Conservation (phyloP, 2,329 filamentous ascomycete species). For the Apiospora pterosperma region DNA sequence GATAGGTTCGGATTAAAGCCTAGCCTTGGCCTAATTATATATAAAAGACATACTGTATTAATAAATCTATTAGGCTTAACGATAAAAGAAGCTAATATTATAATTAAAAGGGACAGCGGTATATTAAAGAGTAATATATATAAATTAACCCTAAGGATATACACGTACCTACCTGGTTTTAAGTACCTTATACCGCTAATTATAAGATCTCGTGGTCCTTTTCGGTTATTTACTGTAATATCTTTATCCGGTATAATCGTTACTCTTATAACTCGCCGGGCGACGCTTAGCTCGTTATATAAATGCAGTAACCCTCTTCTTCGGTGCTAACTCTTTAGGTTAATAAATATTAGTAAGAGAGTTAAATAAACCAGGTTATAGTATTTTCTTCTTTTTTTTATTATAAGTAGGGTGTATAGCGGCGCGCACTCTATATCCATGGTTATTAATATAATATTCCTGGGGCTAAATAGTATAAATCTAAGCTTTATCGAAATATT, state of each 20-base stretch:
- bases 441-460: too few species aligned
- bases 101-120: not conserved
- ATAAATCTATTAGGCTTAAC: not conserved
- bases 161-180: not conserved
- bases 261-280: not conserved
- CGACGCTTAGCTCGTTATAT: not conserved
- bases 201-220: not conserved
- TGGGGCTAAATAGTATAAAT: not conserved
- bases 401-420: not conserved
- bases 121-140: not conserved
- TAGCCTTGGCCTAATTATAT: not conserved
- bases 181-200: not conserved
- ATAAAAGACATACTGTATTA: not conserved
- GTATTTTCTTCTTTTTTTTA: too few species aligned
- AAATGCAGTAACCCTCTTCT: not conserved
- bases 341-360: not conserved
- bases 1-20: conserved; percentile 6
- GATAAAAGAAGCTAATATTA: not conserved
- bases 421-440: not conserved
- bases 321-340: too few species aligned
- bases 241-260: not conserved
- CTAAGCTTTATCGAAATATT: too few species aligned
- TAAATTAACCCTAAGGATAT: too few species aligned
- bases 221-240: too few species aligned
- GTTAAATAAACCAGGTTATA: not conserved